A percentile compares a stretch with the other conserved stretches of the same genome.
phyloP scores from a whole-genome alignment of 2,329 filamentous ascomycete species.

The Penicillium palitans region DNA sequence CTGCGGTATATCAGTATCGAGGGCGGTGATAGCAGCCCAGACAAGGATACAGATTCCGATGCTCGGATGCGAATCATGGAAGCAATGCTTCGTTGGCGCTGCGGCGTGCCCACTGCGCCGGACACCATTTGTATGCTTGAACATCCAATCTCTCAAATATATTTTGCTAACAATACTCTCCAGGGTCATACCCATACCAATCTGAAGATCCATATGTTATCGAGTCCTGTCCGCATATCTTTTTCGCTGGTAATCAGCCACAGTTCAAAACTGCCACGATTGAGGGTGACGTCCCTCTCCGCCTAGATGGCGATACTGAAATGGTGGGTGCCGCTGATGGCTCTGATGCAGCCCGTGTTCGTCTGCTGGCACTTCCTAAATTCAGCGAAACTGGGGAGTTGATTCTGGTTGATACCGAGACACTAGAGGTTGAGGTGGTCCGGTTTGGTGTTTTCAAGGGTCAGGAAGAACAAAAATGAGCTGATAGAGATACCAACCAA shows the following conservation, averaged over 20 bases:
- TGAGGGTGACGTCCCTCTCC: conserved; percentile 47
- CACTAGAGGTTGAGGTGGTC: conserved; percentile 72
- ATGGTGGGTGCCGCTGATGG: conserved; percentile 46
- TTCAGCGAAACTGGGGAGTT: conserved; percentile 78
- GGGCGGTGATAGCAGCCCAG: conserved; percentile 29
- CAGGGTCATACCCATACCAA: conserved; percentile 95
- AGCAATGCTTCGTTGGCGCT: conserved; percentile 87
- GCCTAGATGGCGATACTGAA: conserved; percentile 37
- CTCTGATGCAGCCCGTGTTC: conserved; percentile 64
- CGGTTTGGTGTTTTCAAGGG: conserved; percentile 53
- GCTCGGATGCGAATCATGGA: conserved; percentile 88
- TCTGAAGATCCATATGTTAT: conserved; percentile 90
- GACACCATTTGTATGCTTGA: conserved; percentile 80
- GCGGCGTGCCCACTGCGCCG: conserved; percentile 87
- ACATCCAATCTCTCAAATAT: not conserved
- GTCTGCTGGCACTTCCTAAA: conserved; percentile 78
- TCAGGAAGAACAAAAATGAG: conserved; percentile 37
- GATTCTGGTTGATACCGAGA: conserved; percentile 82
- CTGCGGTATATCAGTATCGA: conserved; percentile 76
- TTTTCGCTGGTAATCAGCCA: conserved; percentile 84
- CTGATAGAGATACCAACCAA: conserved; percentile 16
- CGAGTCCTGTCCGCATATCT: conserved; percentile 81
- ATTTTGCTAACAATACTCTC: conserved; percentile 13
- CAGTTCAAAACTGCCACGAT: conserved; percentile 72
- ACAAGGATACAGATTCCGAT: conserved; percentile 52